Evolutionary conservation across 768 basidiomycete species (phyloP).

Genomic region (Rhizopogon rudus): DNA sequence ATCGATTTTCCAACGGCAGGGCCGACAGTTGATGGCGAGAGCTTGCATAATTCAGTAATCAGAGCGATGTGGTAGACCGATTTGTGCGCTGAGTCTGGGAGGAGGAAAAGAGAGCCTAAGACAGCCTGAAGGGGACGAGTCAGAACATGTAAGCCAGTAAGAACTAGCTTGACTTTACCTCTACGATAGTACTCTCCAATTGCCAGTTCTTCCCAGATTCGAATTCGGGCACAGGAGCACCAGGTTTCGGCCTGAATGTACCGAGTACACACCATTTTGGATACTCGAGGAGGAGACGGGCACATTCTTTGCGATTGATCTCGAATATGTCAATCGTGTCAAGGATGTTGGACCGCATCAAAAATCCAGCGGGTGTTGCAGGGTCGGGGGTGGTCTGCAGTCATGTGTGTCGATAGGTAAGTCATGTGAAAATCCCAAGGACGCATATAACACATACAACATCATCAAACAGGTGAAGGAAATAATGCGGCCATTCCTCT

Average conservation of each 20-base stretch:
- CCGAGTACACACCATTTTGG: conserved; percentile 79
- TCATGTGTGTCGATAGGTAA: neutral
- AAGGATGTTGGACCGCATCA: conserved; percentile 65
- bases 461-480: conserved; percentile 61
- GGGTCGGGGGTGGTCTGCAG: conserved; percentile 73
- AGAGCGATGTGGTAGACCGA: conserved; percentile 83
- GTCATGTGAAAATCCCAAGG: neutral
- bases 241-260: conserved; percentile 79
- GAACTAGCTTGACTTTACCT: conserved; percentile 41
- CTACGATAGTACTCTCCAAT: conserved; percentile 83
- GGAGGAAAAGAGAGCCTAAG: conserved; percentile 65
- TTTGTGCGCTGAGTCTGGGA: conserved; percentile 76
- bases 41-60: conserved; percentile 91
- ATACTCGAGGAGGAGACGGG: conserved; percentile 78
- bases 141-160: neutral
- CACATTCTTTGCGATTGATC: conserved; percentile 93
- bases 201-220: conserved; percentile 73
- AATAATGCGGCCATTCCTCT: conserved; percentile 79
- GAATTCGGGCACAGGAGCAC: conserved; percentile 49
- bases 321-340: conserved; percentile 90
- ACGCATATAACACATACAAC: conserved; percentile 31
- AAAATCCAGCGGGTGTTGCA: conserved; percentile 70
- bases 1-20: conserved; percentile 97
- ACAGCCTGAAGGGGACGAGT: conserved; percentile 45
- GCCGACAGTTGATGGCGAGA: conserved; percentile 89